Percentiles rank a stretch among this genome's conserved stretches.
Evolutionary conservation across 192 early-diverging fungal species (phyloP).

Genomic region (Backusella luteola): DNA sequence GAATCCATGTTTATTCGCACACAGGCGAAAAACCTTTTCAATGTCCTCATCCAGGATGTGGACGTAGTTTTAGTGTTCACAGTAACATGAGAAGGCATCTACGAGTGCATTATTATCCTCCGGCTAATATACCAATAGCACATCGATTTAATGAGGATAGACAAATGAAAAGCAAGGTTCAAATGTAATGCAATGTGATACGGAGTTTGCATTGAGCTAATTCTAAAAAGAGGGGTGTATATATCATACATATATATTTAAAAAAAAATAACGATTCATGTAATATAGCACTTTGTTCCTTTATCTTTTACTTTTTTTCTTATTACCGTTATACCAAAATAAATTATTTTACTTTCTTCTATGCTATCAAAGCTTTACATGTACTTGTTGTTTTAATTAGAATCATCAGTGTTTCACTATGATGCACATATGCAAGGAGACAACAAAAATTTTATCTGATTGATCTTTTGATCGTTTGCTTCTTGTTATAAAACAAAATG

Average conservation of each 20-base stretch:
- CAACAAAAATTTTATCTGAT: slow-evolving; percentile 3
- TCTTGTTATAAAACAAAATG: neutral
- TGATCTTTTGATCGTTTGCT: slow-evolving; percentile 2
- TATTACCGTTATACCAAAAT: neutral
- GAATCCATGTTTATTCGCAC: slow-evolving; percentile 47
- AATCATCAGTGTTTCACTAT: neutral
- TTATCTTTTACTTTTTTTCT: neutral
- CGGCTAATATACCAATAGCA: neutral
- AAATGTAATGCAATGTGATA: slow-evolving; percentile 6
- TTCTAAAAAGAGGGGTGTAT: neutral
- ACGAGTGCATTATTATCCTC: slow-evolving; percentile 20
- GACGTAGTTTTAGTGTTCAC: slow-evolving; percentile 5
- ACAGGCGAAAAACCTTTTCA: slow-evolving; percentile 42
- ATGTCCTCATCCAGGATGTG: neutral
- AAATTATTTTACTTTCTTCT: neutral
- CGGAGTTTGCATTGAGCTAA: neutral
- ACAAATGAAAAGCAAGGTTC: neutral
- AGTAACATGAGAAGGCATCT: slow-evolving; percentile 58
- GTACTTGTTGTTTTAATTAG: neutral
- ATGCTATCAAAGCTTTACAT: neutral
- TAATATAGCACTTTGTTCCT: neutral
- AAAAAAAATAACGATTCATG: neutral
- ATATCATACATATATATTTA: neutral
- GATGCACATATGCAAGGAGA: neutral
- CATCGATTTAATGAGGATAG: neutral